Evolutionary conservation across 2,329 filamentous ascomycete species (phyloP).

Genomic region (Akanthomyces uredinophilus): DNA sequence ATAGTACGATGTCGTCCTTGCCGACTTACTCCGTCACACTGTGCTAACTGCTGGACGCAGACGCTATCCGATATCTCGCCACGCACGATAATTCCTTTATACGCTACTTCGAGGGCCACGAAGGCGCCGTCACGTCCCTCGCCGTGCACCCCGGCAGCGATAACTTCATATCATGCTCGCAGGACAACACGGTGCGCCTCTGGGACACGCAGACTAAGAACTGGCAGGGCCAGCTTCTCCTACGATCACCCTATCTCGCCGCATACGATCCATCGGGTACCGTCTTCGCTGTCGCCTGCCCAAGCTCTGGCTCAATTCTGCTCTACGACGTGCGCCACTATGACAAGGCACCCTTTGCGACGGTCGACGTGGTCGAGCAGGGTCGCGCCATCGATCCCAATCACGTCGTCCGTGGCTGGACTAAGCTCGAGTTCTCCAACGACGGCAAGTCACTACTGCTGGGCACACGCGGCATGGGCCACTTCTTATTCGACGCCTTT

Average conservation of each 20-base stretch:
- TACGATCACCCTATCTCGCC: constrained; percentile 75
- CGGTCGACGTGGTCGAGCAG: constrained; percentile 69
- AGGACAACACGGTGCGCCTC: constrained; percentile 84
- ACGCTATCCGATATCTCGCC: constrained; percentile 79
- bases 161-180: constrained; percentile 85
- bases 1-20: constrained; percentile 49
- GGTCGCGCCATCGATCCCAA: constrained; percentile 46
- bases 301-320: constrained; percentile 70
- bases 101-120: constrained; percentile 91
- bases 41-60: constrained; percentile 31
- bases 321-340: constrained; percentile 94
- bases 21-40: not conserved
- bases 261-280: constrained; percentile 90
- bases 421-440: constrained; percentile 90
- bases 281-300: constrained; percentile 85
- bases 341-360: constrained; percentile 83
- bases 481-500: constrained; percentile 93
- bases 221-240: constrained; percentile 71
- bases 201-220: constrained; percentile 84
- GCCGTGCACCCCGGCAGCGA: constrained; percentile 81
- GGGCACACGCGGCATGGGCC: constrained; percentile 75
- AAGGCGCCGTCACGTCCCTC: constrained; percentile 75
- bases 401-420: constrained; percentile 69
- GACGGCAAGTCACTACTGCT: constrained; percentile 85
- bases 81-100: constrained; percentile 96